Evolutionary conservation across 1,139 yeast genomes (phyloP), one percentile per base, ranked within the genome.

Genomic region (Saccharomyces hybrid): DNA sequence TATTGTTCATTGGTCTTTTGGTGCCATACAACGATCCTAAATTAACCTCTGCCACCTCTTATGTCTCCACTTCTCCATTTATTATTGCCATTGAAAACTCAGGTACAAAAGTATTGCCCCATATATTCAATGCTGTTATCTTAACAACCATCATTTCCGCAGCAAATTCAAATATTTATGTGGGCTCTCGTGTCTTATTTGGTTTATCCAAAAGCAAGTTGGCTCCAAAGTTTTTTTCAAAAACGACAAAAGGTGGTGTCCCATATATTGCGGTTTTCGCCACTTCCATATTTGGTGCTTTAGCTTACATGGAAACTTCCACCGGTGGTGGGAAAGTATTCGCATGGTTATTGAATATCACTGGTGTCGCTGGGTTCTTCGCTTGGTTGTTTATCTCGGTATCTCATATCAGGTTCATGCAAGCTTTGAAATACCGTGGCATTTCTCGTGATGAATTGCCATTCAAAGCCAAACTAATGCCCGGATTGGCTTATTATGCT

Each of bases 271-370:
- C 86, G 25, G 88, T 85, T 41, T 50, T 78, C 2, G 69, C 74
- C 61, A 82, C 89, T 5, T 76, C 88, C 5, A 65, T 76, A 2
- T 78, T 84, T 61, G 91, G 91, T 50, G 70, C 81, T 49, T 75
- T 80, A 58, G 88, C 91, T 2, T 84, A 83, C 70, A 76, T 90
- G 75, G 88, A 84, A 44, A 76, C 81, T 59, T 78, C 85, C 31
- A 69, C 74, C 48, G 71, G 72, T 51, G 93, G 95, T 49, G 75
- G 76, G 51, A 75, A 79, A 9, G 96, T 89, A n/a, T 90, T 89
- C 75, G 73, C 77, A 64, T 90, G 96, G 90, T 80, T 90, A 61
- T 80, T 89, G 59, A 88, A 88, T 71, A 84, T 91, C 60, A 80
- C 90, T 27, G 85, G 91, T 8, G 81, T 85, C 50, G 84, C 90